A percentile compares a stretch with the other conserved stretches of the same genome.
Evolutionary conservation across 495 filamentous ascomycete genomes (phyloP).

Genomic region (Xylaria longipes): DNA sequence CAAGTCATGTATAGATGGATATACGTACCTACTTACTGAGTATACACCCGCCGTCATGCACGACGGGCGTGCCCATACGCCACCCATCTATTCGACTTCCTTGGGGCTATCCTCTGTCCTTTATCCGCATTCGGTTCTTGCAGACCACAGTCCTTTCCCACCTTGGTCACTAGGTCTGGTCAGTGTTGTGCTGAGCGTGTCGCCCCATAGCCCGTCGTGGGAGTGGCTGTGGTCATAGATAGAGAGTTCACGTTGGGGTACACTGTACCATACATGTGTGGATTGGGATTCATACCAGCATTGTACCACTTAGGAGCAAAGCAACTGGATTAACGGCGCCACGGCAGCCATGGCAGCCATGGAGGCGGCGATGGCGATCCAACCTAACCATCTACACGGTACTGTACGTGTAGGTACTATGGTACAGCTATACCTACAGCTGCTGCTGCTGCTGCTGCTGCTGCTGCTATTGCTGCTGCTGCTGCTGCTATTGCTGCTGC

Average conservation of each 20-base stretch:
- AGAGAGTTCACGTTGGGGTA: neutral
- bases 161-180: constrained; percentile 3
- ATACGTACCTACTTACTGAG: neutral
- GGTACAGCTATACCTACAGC: neutral
- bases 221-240: constrained; percentile 1
- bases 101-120: constrained; percentile 4
- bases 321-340: constrained; percentile 22
- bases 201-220: neutral
- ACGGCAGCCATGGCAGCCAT: constrained; percentile 18
- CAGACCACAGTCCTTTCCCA: constrained; percentile 16
- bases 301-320: constrained; percentile 9
- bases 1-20: neutral
- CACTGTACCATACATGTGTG: neutral
- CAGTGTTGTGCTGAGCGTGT: constrained; percentile 15
- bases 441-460: neutral
- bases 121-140: constrained; percentile 14
- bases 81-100: constrained; percentile 9
- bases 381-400: constrained; percentile 19
- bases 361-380: constrained; percentile 27
- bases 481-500: neutral
- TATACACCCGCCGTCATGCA: constrained; percentile 5
- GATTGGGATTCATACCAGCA: constrained; percentile 4
- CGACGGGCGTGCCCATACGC: constrained; percentile 20
- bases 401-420: neutral
- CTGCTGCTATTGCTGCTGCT: neutral